Evolutionary conservation across 2,329 filamentous ascomycete genomes (phyloP).

Genomic region (Colletotrichum lentis): DNA sequence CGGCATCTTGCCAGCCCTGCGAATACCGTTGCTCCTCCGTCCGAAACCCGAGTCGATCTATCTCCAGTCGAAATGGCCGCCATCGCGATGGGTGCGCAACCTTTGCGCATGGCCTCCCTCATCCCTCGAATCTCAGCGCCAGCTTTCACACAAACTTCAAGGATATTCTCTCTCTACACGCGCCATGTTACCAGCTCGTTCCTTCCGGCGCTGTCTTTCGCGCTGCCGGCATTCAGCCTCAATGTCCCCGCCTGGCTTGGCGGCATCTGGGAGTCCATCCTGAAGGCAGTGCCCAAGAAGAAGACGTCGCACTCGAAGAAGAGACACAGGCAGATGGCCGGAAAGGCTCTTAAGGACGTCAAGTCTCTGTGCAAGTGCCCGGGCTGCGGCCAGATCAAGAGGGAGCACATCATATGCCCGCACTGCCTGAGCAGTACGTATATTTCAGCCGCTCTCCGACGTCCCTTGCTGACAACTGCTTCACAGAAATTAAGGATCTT

Average conservation of each 20-base stretch:
- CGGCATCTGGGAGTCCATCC: constrained; percentile 90
- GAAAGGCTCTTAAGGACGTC: constrained; percentile 92
- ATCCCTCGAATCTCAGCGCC: constrained; percentile 62
- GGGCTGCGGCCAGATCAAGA: constrained; percentile 86
- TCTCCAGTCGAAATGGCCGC: constrained; percentile 54
- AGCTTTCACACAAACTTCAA: constrained; percentile 52
- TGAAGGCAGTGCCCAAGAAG: constrained; percentile 96
- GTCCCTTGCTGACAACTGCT: constrained; percentile 36
- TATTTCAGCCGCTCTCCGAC: constrained; percentile 15
- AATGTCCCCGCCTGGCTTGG: constrained; percentile 69
- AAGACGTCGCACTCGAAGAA: constrained; percentile 98
- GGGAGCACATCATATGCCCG: constrained; percentile 87
- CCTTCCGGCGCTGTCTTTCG: constrained; percentile 63
- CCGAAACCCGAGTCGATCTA: constrained; percentile 25
- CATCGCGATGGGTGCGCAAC: constrained; percentile 39
- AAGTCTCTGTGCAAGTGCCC: constrained; percentile 88
- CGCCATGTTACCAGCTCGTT: constrained; percentile 57
- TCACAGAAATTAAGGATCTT: constrained; percentile 56
- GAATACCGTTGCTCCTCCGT: not conserved
- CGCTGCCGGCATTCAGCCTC: constrained; percentile 68
- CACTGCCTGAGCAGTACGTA: constrained; percentile 82
- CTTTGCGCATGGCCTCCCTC: constrained; percentile 52
- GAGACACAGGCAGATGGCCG: constrained; percentile 90
- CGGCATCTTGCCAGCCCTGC: not conserved
- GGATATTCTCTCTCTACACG: constrained; percentile 55